Conservation (phyloP, 208 protist species). For the Lotmaria passim region DNA sequence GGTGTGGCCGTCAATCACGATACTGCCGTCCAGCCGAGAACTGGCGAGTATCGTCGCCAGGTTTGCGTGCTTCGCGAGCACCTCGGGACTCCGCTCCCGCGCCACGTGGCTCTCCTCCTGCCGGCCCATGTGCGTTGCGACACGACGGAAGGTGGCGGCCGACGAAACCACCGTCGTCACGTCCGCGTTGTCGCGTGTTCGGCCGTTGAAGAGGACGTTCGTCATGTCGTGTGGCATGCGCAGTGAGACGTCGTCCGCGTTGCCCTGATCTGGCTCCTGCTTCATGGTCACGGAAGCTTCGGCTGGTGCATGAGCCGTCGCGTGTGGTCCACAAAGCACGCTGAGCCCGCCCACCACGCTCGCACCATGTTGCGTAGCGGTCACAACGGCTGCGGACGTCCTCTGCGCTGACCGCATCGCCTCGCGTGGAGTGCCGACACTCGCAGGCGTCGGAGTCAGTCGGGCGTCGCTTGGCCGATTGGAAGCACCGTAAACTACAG, state of each 20-base stretch:
- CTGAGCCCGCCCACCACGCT: slow-evolving; percentile 15
- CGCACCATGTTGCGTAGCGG: not conserved
- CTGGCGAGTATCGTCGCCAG: slow-evolving; percentile 15
- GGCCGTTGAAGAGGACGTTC: not conserved
- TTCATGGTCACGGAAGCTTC: not conserved
- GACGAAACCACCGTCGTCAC: too few species aligned
- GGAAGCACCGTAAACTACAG: too few species aligned
- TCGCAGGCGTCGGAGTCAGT: not conserved
- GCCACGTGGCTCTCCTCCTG: not conserved
- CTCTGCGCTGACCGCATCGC: not conserved
- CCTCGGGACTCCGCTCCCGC: not conserved
- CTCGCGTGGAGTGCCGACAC: not conserved
- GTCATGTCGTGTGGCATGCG: slow-evolving; percentile 21
- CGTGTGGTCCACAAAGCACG: not conserved
- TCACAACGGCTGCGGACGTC: not conserved
- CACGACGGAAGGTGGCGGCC: not conserved
- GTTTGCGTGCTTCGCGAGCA: slow-evolving; percentile 33
- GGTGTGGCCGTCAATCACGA: slow-evolving; percentile 4
- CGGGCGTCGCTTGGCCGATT: slow-evolving; percentile 1
- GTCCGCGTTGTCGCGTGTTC: not conserved
- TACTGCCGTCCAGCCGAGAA: slow-evolving; percentile 27
- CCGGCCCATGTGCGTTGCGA: not conserved
- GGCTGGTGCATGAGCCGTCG: not conserved
- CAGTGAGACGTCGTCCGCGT: not conserved
- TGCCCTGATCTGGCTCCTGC: not conserved